Evolutionary conservation across 331 rosid genomes (phyloP).

Genomic region (Acacia pycnantha): DNA sequence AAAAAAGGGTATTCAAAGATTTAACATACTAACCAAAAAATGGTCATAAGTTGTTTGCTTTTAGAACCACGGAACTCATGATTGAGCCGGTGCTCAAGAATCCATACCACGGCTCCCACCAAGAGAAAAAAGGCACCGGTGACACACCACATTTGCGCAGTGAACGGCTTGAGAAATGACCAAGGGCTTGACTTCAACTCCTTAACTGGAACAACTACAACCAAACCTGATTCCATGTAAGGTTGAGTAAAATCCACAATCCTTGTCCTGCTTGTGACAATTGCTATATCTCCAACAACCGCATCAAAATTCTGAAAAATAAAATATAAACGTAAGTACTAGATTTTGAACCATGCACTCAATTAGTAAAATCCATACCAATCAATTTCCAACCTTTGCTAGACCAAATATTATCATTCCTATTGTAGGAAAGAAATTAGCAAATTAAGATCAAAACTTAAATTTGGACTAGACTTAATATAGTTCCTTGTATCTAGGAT

Average conservation of each 20-base stretch:
- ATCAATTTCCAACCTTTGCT: not conserved
- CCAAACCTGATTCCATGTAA: constrained; percentile 71
- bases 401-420: not conserved
- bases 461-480: not conserved
- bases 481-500: no score
- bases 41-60: constrained; percentile 68
- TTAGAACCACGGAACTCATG: constrained; percentile 86
- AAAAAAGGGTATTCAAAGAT: not conserved
- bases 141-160: constrained; percentile 73
- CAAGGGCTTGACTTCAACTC: constrained; percentile 70
- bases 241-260: constrained; percentile 91
- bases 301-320: constrained; percentile 72
- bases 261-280: constrained; percentile 74
- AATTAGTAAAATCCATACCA: not conserved
- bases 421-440: not conserved
- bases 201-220: constrained; percentile 66
- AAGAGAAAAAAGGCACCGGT: constrained; percentile 68
- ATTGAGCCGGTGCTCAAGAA: constrained; percentile 85
- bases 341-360: not conserved
- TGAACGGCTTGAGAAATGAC: constrained; percentile 83
- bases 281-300: constrained; percentile 79
- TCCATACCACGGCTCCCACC: constrained; percentile 87
- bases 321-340: constrained; percentile 14
- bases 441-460: no score
- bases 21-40: constrained; percentile 64